Percentiles rank a stretch among this genome's conserved stretches.
These are phyloP conservation scores for Chrysoporthe cubensis DNA, from an alignment of 2,329 filamentous ascomycete genomes.

Conservation along the genomic window DNA sequence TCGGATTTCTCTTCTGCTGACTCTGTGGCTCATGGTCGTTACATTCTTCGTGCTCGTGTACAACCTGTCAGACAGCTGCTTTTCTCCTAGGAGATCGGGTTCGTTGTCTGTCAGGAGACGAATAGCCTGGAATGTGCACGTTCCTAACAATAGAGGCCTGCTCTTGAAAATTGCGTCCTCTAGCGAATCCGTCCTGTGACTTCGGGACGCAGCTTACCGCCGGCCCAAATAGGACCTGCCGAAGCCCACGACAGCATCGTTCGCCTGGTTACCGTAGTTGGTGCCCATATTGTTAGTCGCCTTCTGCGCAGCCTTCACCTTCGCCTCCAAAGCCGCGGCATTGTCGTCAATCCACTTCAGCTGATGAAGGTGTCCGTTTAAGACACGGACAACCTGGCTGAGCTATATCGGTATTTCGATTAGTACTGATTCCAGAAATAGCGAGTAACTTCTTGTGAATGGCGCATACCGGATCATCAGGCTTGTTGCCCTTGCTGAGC, in stretches of 20 bases:
- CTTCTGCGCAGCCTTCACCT: conserved; percentile 82
- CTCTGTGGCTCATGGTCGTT: background rate
- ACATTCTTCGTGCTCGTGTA: background rate
- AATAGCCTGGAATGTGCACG: background rate
- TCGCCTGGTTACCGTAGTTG: conserved; percentile 63
- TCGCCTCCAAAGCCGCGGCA: conserved; percentile 77
- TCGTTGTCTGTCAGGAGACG: background rate
- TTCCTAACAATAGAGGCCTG: background rate
- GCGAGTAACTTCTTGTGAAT: background rate
- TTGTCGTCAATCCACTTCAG: conserved; percentile 93
- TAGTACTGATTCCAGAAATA: conserved; percentile 32
- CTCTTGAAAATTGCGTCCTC: background rate
- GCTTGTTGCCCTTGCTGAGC: conserved; percentile 85
- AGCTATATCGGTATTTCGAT: conserved; percentile 56
- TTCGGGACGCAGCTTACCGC: conserved; percentile 49
- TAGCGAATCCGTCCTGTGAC: too few species aligned
- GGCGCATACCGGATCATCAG: conserved; percentile 79
- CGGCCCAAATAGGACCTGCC: conserved; percentile 85
- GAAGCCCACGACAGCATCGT: conserved; percentile 83
- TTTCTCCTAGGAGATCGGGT: background rate
- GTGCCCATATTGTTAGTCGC: conserved; percentile 66
- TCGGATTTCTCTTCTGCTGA: background rate
- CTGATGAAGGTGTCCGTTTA: conserved; percentile 90
- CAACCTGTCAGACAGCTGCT: background rate
- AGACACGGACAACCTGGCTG: conserved; percentile 91